Evolutionary conservation across 495 filamentous ascomycete species (phyloP).

Genomic region (Penicillium robsamsonii): DNA sequence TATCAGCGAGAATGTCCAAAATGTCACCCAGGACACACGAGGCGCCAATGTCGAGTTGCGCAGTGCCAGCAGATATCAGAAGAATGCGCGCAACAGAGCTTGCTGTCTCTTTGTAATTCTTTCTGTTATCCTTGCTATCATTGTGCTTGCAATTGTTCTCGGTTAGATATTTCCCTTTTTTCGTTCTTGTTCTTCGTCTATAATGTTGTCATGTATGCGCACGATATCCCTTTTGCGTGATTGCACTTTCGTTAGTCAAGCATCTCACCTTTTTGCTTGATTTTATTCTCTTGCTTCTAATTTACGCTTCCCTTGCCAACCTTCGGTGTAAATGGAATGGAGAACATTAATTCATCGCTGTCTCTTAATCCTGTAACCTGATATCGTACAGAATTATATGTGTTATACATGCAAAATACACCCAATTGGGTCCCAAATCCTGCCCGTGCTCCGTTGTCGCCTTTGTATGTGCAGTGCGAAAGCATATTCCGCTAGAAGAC

Average conservation of each 20-base stretch:
- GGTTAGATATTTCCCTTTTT: constrained; percentile 40
- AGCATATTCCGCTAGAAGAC: constrained; percentile 3
- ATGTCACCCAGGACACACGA: constrained; percentile 71
- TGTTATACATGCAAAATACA: constrained; percentile 45
- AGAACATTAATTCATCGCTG: constrained; percentile 23
- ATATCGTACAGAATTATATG: constrained; percentile 41
- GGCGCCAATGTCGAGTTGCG: constrained; percentile 84
- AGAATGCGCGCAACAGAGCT: constrained; percentile 84
- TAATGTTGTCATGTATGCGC: constrained; percentile 20
- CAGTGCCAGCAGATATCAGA: constrained; percentile 84
- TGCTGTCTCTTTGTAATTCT: constrained; percentile 92
- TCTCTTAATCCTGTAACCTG: constrained; percentile 15
- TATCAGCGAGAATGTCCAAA: constrained; percentile 82
- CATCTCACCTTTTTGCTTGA: constrained; percentile 15
- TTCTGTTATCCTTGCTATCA: constrained; percentile 80
- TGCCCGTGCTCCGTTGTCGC: constrained; percentile 32
- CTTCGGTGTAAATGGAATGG: constrained; percentile 20
- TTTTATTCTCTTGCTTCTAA: constrained; percentile 14
- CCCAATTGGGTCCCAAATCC: constrained; percentile 22
- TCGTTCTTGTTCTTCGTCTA: constrained; percentile 4
- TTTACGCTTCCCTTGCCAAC: neutral
- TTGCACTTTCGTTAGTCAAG: constrained; percentile 20
- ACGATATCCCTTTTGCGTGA: constrained; percentile 33
- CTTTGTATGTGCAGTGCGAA: constrained; percentile 25
- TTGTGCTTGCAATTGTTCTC: constrained; percentile 78